A percentile compares a stretch with the other conserved stretches of the same genome.
Conservation (phyloP, 306 rosid genomes). For the Vachellia pachyceras region DNA sequence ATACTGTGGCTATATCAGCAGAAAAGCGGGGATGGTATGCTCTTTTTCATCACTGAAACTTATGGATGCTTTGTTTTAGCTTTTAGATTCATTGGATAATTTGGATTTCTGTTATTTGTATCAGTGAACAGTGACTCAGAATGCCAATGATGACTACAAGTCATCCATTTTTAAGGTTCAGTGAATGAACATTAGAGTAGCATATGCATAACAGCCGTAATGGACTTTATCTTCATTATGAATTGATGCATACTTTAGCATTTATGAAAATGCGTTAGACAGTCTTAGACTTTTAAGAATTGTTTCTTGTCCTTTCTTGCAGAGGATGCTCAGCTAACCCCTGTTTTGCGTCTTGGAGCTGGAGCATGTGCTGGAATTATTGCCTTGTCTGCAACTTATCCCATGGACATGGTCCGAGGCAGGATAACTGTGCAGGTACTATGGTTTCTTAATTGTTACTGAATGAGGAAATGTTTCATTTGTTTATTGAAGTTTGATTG, state of each 20-base stretch:
- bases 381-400: conserved; percentile 99
- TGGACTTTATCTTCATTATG: neutral
- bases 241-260: neutral
- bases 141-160: neutral
- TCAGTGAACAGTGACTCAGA: neutral
- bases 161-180: neutral
- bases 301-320: conserved; percentile 46
- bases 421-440: conserved; percentile 95
- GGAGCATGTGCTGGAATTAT: conserved; percentile 99
- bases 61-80: conserved; percentile 9
- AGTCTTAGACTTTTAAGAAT: neutral
- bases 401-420: conserved; percentile 99
- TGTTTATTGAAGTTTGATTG: conserved; percentile 5
- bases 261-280: neutral
- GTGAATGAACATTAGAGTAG: neutral
- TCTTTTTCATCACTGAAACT: conserved; percentile 27
- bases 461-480: conserved; percentile 27
- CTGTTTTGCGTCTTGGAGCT: conserved; percentile 95
- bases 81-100: neutral
- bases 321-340: conserved; percentile 96
- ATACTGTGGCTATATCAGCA: conserved; percentile 73
- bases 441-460: conserved; percentile 24
- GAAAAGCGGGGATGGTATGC: conserved; percentile 86
- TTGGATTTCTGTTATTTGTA: neutral
- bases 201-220: neutral